Conservation (phyloP, 495 filamentous ascomycete genomes). For the Trichoderma gamsii region DNA sequence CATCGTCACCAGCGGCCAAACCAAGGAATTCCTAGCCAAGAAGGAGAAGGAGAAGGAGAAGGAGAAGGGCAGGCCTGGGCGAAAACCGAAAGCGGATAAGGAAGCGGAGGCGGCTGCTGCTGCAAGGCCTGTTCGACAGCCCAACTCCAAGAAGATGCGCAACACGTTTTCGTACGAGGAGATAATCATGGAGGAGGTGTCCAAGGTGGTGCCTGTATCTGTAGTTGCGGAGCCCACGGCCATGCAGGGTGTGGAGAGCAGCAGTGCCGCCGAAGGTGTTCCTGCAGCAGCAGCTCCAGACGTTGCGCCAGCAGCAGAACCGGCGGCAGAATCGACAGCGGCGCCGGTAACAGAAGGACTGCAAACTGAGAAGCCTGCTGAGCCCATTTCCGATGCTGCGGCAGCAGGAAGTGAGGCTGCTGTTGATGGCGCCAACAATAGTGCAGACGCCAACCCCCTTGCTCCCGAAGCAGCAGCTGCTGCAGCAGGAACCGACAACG, state of each 20-base stretch:
- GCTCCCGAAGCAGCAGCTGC: background rate
- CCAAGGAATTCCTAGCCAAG: slow-evolving; percentile 82
- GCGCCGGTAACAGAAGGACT: slow-evolving; percentile 22
- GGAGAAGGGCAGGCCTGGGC: slow-evolving; percentile 49
- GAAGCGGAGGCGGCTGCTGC: slow-evolving; percentile 53
- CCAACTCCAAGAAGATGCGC: slow-evolving; percentile 72
- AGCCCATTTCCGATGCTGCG: background rate
- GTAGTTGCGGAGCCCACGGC: slow-evolving; percentile 24
- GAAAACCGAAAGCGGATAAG: slow-evolving; percentile 44
- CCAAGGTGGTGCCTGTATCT: slow-evolving; percentile 20
- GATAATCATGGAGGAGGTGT: slow-evolving; percentile 55
- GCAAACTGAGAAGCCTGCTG: background rate
- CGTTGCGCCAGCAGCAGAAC: background rate
- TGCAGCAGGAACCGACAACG: background rate
- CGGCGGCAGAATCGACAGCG: background rate
- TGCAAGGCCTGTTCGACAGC: slow-evolving; percentile 55
- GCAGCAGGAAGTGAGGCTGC: background rate
- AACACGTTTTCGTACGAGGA: slow-evolving; percentile 83
- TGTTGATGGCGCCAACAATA: background rate
- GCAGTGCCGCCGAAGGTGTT: background rate
- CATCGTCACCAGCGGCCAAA: slow-evolving; percentile 87
- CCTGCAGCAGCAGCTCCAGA: background rate
- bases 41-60: slow-evolving; percentile 93
- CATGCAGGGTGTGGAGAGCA: slow-evolving; percentile 17
- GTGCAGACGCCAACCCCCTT: background rate